phyloP scores from a whole-genome alignment of 2,329 filamentous ascomycete species.

The Xylariaceae sp. region DNA sequence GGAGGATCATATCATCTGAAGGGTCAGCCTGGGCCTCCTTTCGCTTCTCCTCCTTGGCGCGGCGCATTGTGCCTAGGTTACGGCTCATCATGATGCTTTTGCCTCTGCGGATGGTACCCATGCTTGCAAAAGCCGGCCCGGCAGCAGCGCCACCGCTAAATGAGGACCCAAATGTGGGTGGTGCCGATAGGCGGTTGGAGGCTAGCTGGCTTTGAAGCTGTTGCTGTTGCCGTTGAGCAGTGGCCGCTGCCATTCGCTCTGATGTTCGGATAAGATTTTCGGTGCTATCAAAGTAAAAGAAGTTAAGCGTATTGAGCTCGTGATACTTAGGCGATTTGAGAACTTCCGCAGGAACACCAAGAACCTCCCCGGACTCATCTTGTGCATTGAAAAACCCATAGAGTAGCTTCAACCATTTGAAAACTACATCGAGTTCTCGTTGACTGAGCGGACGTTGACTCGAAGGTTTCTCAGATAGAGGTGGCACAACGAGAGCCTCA shows the following conservation, averaged over 20 bases:
- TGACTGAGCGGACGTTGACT: conserved; percentile 81
- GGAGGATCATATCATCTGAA: conserved; percentile 96
- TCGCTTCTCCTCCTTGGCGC: conserved; percentile 93
- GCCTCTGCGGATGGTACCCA: conserved; percentile 69
- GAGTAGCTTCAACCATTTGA: conserved; percentile 89
- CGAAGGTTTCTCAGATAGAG: conserved; percentile 92
- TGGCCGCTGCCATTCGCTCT: conserved; percentile 91
- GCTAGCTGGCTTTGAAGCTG: conserved; percentile 61
- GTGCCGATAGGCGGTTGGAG: conserved; percentile 73
- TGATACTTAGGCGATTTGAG: conserved; percentile 98
- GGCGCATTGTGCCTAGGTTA: conserved; percentile 94
- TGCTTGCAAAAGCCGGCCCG: conserved; percentile 64
- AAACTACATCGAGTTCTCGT: conserved; percentile 92
- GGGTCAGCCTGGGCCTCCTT: conserved; percentile 96
- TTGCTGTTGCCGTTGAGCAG: conserved; percentile 74
- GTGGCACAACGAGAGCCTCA: conserved; percentile 87
- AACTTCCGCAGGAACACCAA: conserved; percentile 88
- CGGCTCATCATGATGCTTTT: conserved; percentile 92
- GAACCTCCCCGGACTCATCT: conserved; percentile 81
- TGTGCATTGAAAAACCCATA: conserved; percentile 95
- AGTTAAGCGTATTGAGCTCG: conserved; percentile 93
- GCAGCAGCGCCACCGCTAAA: conserved; percentile 53
- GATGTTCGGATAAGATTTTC: conserved; percentile 93
- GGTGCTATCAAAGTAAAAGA: conserved; percentile 96
- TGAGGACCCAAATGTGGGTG: conserved; percentile 55